Conservation (phyloP, 257 asterid genomes). For the Craterostigma plantagineum region DNA sequence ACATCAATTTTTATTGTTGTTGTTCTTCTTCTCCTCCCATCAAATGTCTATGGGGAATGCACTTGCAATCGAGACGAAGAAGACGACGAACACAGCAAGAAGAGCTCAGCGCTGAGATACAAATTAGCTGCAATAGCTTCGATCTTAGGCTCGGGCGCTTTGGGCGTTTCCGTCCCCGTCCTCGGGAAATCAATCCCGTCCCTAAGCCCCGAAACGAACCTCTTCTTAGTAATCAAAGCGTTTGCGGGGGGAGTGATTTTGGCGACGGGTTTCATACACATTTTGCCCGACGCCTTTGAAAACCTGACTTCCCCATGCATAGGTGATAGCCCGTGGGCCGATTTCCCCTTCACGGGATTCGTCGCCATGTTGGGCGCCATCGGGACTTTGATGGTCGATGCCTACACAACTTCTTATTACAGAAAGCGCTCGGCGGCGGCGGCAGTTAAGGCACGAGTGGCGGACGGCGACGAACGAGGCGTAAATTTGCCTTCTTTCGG, state of each 20-base stretch:
- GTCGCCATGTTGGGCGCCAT: constrained; percentile 11
- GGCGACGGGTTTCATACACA: constrained; percentile 4
- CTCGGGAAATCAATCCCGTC: not conserved
- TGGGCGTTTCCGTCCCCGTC: not conserved
- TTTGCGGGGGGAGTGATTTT: constrained; percentile 2
- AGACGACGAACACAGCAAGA: not conserved
- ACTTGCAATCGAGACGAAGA: not conserved
- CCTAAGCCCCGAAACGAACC: not conserved
- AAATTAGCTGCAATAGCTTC: not conserved
- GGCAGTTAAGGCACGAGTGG: not conserved
- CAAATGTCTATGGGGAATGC: not conserved
- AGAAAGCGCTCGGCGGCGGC: not conserved
- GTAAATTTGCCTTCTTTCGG: constrained; percentile 11
- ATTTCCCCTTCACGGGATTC: constrained; percentile 10
- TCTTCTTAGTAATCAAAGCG: constrained; percentile 1
- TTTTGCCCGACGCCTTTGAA: constrained; percentile 1
- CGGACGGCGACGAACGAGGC: not conserved
- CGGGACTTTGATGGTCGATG: constrained; percentile 10
- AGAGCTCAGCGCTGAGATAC: not conserved
- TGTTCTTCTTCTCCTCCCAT: not conserved
- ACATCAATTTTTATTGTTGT: not conserved
- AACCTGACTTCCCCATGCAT: constrained; percentile 3
- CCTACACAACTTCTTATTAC: constrained; percentile 6
- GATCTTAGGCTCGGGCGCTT: not conserved
- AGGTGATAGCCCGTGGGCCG: constrained; percentile 7